phyloP scores from a whole-genome alignment of 2,329 filamentous ascomycete genomes.

The Fusarium verticillioides region DNA sequence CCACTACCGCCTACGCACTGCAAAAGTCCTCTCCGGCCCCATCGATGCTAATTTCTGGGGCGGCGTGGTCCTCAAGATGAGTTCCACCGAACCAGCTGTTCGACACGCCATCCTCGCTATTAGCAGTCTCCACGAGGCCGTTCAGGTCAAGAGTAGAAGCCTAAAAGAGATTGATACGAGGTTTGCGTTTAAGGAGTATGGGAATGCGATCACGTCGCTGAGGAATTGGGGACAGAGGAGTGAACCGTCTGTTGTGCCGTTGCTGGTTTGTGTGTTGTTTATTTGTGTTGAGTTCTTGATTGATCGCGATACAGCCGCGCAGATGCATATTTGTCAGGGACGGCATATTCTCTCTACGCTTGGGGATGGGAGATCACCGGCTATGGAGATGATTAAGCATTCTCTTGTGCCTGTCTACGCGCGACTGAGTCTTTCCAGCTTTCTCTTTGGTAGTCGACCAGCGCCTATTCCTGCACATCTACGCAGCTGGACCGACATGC shows the following conservation, averaged over 20 bases:
- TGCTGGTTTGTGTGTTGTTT: constrained; percentile 62
- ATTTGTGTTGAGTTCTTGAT: constrained; percentile 66
- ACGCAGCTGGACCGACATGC: constrained; percentile 46
- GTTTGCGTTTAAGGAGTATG: constrained; percentile 54
- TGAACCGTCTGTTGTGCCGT: constrained; percentile 46
- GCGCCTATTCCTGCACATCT: constrained; percentile 51
- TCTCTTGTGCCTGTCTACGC: constrained; percentile 58
- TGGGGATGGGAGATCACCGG: constrained; percentile 40
- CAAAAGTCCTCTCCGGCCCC: constrained; percentile 55
- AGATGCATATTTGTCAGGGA: constrained; percentile 58
- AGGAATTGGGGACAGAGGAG: constrained; percentile 50
- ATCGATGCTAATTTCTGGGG: constrained; percentile 58
- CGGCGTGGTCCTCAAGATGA: constrained; percentile 58
- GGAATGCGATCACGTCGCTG: constrained; percentile 58
- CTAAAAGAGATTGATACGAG: constrained; percentile 31
- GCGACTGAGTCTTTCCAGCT: constrained; percentile 54
- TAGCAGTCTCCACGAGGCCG: constrained; percentile 58
- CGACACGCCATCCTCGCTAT: constrained; percentile 62
- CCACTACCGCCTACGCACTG: constrained; percentile 50
- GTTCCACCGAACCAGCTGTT: constrained; percentile 57
- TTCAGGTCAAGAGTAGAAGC: constrained; percentile 36
- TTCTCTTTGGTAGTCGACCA: constrained; percentile 54
- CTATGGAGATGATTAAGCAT: constrained; percentile 53
- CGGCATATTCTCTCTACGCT: constrained; percentile 54
- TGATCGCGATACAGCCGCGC: constrained; percentile 58